Conservation (phyloP, 306 rosid species). For the Dalbergia oliveri region DNA sequence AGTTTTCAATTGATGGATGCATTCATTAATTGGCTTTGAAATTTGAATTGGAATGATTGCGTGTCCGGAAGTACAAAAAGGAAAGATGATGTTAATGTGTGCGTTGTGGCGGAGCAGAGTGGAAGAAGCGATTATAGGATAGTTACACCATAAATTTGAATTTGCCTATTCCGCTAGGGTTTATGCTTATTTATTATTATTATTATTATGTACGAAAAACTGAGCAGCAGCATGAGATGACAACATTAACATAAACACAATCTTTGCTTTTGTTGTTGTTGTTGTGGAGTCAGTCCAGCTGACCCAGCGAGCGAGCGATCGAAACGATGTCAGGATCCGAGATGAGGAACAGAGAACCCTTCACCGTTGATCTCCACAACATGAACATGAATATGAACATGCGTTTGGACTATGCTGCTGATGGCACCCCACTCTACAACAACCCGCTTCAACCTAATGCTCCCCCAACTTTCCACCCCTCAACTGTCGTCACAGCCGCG, state of each 20-base stretch:
- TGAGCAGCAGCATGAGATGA: not conserved
- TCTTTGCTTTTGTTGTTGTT: not conserved
- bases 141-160: constrained; percentile 1
- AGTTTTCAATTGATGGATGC: not conserved
- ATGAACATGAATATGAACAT: constrained; percentile 42
- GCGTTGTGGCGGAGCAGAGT: not conserved
- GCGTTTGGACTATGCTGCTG: constrained; percentile 58
- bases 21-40: not conserved
- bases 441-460: not conserved
- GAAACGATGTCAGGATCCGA: constrained; percentile 74
- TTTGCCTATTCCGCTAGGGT: constrained; percentile 24
- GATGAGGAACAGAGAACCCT: constrained; percentile 63
- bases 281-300: constrained; percentile 10
- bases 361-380: constrained; percentile 52
- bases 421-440: constrained; percentile 53
- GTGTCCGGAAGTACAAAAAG: constrained; percentile 27
- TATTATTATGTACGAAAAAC: too few relatives aligned
- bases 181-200: not conserved
- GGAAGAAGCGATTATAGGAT: not conserved
- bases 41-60: constrained; percentile 6
- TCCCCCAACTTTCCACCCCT: constrained; percentile 22
- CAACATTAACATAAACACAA: not conserved
- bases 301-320: not conserved
- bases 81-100: constrained; percentile 12
- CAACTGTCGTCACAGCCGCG: not conserved